Evolutionary conservation across 2,329 filamentous ascomycete genomes (phyloP).

Genomic region (Metarhizium sp.): DNA sequence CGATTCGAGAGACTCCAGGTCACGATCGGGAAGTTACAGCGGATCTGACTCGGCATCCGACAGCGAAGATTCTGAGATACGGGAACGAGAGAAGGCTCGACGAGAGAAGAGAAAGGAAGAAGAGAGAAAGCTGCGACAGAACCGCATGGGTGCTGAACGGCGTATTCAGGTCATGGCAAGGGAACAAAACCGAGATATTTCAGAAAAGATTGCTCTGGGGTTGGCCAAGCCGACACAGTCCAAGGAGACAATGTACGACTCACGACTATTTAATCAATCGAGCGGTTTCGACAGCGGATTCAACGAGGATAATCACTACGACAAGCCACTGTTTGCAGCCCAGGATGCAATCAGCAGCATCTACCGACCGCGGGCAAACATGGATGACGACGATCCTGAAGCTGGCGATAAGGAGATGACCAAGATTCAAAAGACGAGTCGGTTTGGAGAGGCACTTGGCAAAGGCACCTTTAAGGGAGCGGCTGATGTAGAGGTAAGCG

Average conservation of each 20-base stretch:
- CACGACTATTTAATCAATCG: conserved; percentile 85
- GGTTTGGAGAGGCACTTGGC: conserved; percentile 80
- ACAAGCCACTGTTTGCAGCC: conserved; percentile 92
- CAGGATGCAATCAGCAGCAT: conserved; percentile 93
- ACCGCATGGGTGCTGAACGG: conserved; percentile 89
- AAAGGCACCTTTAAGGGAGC: conserved; percentile 87
- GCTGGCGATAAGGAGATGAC: conserved; percentile 76
- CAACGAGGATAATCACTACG: conserved; percentile 96
- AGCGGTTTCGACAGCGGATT: conserved; percentile 86
- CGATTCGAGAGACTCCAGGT: conserved; percentile 30
- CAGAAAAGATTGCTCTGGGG: conserved; percentile 90
- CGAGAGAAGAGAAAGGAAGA: conserved; percentile 72
- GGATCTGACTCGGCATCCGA: conserved; percentile 39
- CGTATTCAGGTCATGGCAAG: conserved; percentile 86
- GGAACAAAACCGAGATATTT: conserved; percentile 94
- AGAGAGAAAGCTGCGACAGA: conserved; percentile 84
- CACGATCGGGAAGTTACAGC: conserved; percentile 39
- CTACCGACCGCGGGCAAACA: conserved; percentile 70
- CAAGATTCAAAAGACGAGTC: conserved; percentile 73
- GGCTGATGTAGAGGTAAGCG: conserved; percentile 65
- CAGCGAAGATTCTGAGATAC: conserved; percentile 59
- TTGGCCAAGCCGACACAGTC: conserved; percentile 90
- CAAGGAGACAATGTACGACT: conserved; percentile 94
- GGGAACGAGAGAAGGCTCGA: conserved; percentile 68
- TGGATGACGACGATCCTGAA: conserved; percentile 70